Conservation (phyloP, 768 basidiomycete species). For the Leccinum imitatum region DNA sequence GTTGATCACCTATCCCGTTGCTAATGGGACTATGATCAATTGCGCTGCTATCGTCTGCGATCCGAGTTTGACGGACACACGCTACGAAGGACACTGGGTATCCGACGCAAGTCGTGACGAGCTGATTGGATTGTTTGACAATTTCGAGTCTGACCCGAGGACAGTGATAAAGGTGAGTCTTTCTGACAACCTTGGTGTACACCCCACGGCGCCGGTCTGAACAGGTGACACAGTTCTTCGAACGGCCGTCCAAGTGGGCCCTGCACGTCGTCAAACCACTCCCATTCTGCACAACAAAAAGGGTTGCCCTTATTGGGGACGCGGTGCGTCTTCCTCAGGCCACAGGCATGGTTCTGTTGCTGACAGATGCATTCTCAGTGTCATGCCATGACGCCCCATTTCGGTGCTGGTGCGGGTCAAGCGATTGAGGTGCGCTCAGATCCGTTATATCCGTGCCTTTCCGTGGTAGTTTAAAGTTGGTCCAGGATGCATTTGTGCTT, state of each 20-base stretch:
- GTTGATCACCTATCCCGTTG: constrained; percentile 40
- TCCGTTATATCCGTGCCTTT: not conserved
- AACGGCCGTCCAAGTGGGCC: constrained; percentile 42
- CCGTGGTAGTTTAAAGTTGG: not conserved
- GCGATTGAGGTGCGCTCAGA: constrained; percentile 21
- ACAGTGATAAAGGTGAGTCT: constrained; percentile 28
- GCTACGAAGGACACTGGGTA: constrained; percentile 35
- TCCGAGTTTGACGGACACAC: constrained; percentile 28
- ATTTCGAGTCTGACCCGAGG: constrained; percentile 39
- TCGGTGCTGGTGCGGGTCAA: constrained; percentile 28
- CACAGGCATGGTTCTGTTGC: not conserved
- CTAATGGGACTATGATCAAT: constrained; percentile 37
- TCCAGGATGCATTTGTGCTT: constrained; percentile 23
- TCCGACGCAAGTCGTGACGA: constrained; percentile 32
- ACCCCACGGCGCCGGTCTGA: not conserved
- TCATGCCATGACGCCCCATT: constrained; percentile 28
- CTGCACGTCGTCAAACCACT: constrained; percentile 40
- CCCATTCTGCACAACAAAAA: constrained; percentile 37
- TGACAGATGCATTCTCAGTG: not conserved
- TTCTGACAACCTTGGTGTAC: not conserved
- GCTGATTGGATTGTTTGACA: constrained; percentile 27
- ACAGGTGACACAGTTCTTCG: constrained; percentile 30
- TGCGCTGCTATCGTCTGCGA: constrained; percentile 34
- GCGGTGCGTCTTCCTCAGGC: constrained; percentile 33
- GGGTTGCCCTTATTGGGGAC: constrained; percentile 39